Evolutionary conservation across 1,284 basidiomycete genomes (phyloP), one percentile per base, ranked within the genome.

Genomic region (Volvariella volvacea): DNA sequence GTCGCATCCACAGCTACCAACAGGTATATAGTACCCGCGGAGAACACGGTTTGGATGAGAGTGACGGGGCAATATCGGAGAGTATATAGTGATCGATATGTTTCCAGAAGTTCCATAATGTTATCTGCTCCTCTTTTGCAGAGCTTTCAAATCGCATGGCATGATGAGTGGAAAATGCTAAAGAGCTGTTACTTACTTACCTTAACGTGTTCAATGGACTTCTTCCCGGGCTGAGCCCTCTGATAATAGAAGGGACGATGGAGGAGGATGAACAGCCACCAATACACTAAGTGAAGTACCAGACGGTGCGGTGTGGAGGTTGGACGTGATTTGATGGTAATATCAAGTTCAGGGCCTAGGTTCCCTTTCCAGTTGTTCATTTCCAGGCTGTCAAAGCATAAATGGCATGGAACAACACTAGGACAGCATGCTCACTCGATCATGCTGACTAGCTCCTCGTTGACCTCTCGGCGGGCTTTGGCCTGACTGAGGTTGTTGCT

Each of bases 191-290:
- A 28, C 3, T 10, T 6, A 44, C 63, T 21, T 48, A 76, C 70
- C 65, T 76, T 72, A 49, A 73, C 65, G 50, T 77, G 75, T 51
- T 77, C 71, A 30, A 73, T 69, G 0, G 66, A 59, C 28, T 60
- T 57, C 43, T 70, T 61, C 20, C 63, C 58, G 2, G 66, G 54
- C 15, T 70, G 69, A 1, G 66, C 47, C 31, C 58, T 65, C 2
- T 73, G 69, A 22, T 76, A 68, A 55, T 78, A 83, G 63, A 80
- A 83, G 0, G 81, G 80, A 0, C 80, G 69, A 49, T 83, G 80
- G 0, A 86, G 70, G 7, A 85, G 66, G 28, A 85, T 78, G 43
- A 74, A 68, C 4, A 78, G 63, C 80, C 80, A 84, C 63, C 77
- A 75, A 55, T 79, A 80, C 1, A 72, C 68, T 22, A 81, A 61